These are phyloP conservation scores for Penicillium occitanis DNA, from an alignment of 2,329 filamentous ascomycete species.

Conservation along the genomic window DNA sequence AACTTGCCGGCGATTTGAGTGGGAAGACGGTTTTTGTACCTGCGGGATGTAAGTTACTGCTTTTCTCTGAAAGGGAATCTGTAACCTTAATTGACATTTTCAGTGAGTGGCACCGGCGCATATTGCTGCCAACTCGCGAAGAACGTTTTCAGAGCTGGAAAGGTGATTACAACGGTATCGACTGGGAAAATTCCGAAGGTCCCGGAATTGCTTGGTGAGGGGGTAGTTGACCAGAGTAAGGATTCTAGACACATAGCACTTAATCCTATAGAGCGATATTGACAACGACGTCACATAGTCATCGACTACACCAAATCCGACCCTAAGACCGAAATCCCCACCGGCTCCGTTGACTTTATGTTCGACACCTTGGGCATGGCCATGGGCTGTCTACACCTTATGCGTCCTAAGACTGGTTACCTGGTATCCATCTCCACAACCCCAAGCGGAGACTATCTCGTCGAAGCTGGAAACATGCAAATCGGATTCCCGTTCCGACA, in stretches of 20 bases:
- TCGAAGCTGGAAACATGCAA: slow-evolving; percentile 30
- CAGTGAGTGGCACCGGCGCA: slow-evolving; percentile 50
- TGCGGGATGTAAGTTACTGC: slow-evolving; percentile 35
- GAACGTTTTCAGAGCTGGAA: slow-evolving; percentile 52
- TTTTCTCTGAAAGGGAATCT: no score
- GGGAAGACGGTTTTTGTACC: slow-evolving; percentile 55
- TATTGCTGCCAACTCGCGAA: slow-evolving; percentile 52
- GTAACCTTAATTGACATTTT: background rate
- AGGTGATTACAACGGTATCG: slow-evolving; percentile 54
- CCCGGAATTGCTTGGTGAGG: slow-evolving; percentile 42
- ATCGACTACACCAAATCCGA: slow-evolving; percentile 52
- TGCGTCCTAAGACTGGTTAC: slow-evolving; percentile 38
- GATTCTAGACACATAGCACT: background rate
- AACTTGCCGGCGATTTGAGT: slow-evolving; percentile 45
- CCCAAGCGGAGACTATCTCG: slow-evolving; percentile 37
- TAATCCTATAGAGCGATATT: background rate
- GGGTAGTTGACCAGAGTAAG: slow-evolving; percentile 47
- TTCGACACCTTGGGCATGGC: slow-evolving; percentile 50
- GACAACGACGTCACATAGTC: slow-evolving; percentile 27
- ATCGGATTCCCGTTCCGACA: slow-evolving; percentile 30
- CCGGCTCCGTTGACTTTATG: slow-evolving; percentile 51
- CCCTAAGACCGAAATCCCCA: slow-evolving; percentile 40
- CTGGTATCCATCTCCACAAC: slow-evolving; percentile 36
- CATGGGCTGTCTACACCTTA: slow-evolving; percentile 45
- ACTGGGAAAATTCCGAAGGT: slow-evolving; percentile 53